Base-by-base conservation (phyloP, 2,329 filamentous ascomycete genomes). In the Cladobotryum mycophilum region DNA sequence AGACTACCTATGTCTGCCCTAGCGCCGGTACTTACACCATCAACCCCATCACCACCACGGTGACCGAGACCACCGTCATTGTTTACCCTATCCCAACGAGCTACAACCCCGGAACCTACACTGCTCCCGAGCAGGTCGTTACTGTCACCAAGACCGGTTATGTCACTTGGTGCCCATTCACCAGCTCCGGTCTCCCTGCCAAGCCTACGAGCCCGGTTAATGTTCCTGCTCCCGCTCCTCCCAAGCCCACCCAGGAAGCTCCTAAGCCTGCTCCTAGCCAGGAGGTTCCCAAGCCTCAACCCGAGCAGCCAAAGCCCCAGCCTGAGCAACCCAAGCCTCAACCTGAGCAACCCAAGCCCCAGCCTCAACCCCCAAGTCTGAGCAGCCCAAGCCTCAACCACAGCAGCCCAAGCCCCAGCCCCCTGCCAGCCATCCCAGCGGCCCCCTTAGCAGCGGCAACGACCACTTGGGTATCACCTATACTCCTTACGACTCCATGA, bases 391-490 rank as follows among this genome's bases (percentile, higher is more conserved):
- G 25, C 25, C 25, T 30, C 25, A 30, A 30, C 25, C 25, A 7
- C 25, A 30, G 6, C 56, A 60, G 53, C 52, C 60, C 18, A 47
- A 58, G 52, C 51, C 61, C 46, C 52, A 56, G 30, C 47, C 51
- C 36, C 49, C 54, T 51, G 49, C 51, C 45, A 56, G 59, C 51
- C 58, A 59, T 51, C 48, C 64, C 54, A 49, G 55, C 20, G 63
- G 66, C 56, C 54, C 57, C 54, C 65, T 73, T 51, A 64, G 65
- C 55, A 71, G 73, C 60, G 59, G 62, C 61, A 75, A 72, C 48
- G 70, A 77, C 67, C 79, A 84, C 65, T 88, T 81, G 76, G 86
- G 80, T 67, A 86, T 92, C 65, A 88, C 87, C 63, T 93, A 90
- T 78, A 88, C 87, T 40, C 86, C 87, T 46, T 93, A 88, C 74